These are phyloP conservation scores for Boletus rubropictus DNA, from an alignment of 768 basidiomycete genomes.

Conservation along the genomic window DNA sequence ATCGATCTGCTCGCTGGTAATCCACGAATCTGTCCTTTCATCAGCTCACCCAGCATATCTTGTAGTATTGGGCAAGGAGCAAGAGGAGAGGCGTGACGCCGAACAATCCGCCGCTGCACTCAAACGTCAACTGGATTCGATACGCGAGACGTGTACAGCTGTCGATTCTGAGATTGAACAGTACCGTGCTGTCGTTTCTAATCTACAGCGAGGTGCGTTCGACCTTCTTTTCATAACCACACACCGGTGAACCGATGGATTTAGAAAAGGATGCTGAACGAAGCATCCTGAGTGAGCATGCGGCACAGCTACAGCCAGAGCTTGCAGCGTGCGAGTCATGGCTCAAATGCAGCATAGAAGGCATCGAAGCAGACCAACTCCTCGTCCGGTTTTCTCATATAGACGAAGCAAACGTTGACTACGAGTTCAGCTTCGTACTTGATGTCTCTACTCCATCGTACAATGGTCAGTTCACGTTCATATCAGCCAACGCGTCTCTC, in stretches of 20 bases:
- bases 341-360: constrained; percentile 68
- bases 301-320: constrained; percentile 49
- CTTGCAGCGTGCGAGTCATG: constrained; percentile 50
- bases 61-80: constrained; percentile 60
- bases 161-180: constrained; percentile 71
- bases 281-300: constrained; percentile 47
- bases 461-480: constrained; percentile 45
- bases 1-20: constrained; percentile 74
- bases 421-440: constrained; percentile 71
- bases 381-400: constrained; percentile 68
- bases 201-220: constrained; percentile 55
- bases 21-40: constrained; percentile 18
- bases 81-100: constrained; percentile 66
- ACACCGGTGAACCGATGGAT: neutral
- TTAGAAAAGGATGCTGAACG: constrained; percentile 68
- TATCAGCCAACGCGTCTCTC: neutral
- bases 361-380: constrained; percentile 65
- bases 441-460: constrained; percentile 61
- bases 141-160: constrained; percentile 52
- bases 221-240: neutral
- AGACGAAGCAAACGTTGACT: constrained; percentile 49
- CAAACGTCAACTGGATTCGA: constrained; percentile 59
- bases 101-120: constrained; percentile 56
- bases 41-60: neutral
- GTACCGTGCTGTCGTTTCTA: constrained; percentile 54